Evolutionary conservation across 805 yeast species (phyloP).

Genomic region (Wickerhamiella occidentalis): DNA sequence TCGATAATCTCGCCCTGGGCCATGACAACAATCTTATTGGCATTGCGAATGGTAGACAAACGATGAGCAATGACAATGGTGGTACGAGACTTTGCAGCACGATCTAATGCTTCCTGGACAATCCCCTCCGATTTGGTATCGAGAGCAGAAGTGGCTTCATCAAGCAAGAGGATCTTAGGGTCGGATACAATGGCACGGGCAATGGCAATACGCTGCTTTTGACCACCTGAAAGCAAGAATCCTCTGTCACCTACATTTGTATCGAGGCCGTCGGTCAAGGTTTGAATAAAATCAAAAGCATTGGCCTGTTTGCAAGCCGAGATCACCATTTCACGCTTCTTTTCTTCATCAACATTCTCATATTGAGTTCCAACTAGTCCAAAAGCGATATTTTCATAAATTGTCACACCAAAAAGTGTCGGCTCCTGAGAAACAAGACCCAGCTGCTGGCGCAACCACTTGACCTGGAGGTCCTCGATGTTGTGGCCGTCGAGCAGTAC

Average conservation of each 20-base stretch:
- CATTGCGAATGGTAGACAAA: conserved; percentile 43
- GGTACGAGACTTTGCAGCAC: conserved; percentile 31
- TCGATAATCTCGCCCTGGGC: conserved; percentile 39
- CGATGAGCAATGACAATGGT: conserved; percentile 51
- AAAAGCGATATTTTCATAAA: conserved; percentile 74
- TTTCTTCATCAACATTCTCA: conserved; percentile 36
- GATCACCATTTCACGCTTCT: conserved; percentile 29
- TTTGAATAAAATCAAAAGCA: conserved; percentile 34
- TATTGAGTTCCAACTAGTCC: conserved; percentile 66
- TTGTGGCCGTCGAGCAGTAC: conserved; percentile 78
- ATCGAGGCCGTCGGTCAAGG: conserved; percentile 68
- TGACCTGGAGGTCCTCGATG: conserved; percentile 57
- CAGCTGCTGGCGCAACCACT: conserved; percentile 58
- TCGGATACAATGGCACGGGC: conserved; percentile 56
- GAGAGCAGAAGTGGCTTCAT: conserved; percentile 52
- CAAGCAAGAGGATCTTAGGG: conserved; percentile 47
- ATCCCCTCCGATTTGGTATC: conserved; percentile 37
- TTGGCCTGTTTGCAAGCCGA: conserved; percentile 31
- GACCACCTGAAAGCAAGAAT: conserved; percentile 55
- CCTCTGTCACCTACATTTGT: conserved; percentile 58
- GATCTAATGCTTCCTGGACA: conserved; percentile 32
- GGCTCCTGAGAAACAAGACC: conserved; percentile 97
- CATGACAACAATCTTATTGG: conserved; percentile 45
- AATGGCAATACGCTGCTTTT: conserved; percentile 59
- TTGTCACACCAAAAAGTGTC: conserved; percentile 79